These are phyloP conservation scores for Quercus phellos DNA, from an alignment of 331 rosid genomes.

Conservation along the genomic window DNA sequence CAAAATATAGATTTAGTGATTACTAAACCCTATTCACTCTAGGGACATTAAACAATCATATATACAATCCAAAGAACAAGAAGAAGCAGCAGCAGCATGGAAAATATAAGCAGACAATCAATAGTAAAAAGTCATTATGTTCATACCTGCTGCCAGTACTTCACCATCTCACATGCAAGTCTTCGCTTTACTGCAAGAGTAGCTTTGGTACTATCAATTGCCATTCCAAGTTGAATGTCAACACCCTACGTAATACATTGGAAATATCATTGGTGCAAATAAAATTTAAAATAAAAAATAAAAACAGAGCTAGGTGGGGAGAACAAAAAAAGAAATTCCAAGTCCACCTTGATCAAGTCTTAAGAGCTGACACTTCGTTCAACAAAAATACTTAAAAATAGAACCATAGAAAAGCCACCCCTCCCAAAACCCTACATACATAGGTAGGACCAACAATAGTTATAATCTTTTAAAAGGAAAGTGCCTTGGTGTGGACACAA, in stretches of 20 bases:
- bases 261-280: background rate
- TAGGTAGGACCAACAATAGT: background rate
- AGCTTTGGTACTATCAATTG: constrained; percentile 95
- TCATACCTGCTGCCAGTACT: constrained; percentile 95
- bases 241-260: constrained; percentile 53
- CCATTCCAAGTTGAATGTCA: constrained; percentile 96
- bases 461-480: background rate
- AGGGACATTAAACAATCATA: background rate
- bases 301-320: background rate
- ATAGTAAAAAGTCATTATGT: constrained; percentile 2
- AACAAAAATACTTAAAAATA: background rate
- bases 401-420: background rate
- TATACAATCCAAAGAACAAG: background rate
- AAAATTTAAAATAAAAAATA: background rate
- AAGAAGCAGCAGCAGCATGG: background rate
- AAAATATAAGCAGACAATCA: background rate
- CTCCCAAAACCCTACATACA: background rate
- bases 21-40: background rate
- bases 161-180: constrained; percentile 97
- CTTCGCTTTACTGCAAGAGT: constrained; percentile 98
- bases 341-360: background rate
- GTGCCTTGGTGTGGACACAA: background rate
- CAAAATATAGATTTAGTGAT: background rate
- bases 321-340: background rate
- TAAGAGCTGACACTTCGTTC: background rate